Evolutionary conservation across 2,329 filamentous ascomycete genomes (phyloP), one percentile per base, ranked within the genome.

Genomic region (Pseudopyrenochaeta lycopersici): DNA sequence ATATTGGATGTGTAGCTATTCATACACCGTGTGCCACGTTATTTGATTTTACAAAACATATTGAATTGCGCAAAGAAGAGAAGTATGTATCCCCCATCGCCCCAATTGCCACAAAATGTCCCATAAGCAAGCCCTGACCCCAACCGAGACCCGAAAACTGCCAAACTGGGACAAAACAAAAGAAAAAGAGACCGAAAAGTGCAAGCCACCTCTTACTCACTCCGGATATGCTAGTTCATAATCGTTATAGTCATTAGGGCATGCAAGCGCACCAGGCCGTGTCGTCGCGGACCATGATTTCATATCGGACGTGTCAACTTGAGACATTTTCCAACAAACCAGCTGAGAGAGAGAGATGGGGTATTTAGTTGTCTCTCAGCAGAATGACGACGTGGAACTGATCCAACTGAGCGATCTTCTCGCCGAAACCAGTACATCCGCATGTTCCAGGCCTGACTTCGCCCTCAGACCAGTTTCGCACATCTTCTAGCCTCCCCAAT

Each of bases 171-270:
- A 39, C 20, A 54, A 29, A 54, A 52, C 52, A 27, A 46, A 20
- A 53, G 55, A 54, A 52, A 48, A 52, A 45, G 48, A 49, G 52
- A 58, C 49, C 41, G 46, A 59, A 54, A 54, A 59, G 53, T 32
- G 62, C 42, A 57, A 58, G 45, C 48, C 52, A 51, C 51, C 52
- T 64, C 65, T 60, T 58, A 46, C 57, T 58, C 58, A 54, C 68
- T 67, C 64, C 63, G 55, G 60, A 56, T 65, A 74, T 74, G 71
- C 70, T 72, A 54, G 57, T 72, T n/a, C 69, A 58, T 75, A 63
- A 60, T 73, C 70, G 49, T 75, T 56, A 71, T 63, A 65, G 60
- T 73, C 71, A 62, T 74, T 62, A 74, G 15, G 27, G 33, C 51
- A 63, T 69, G 63, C 56, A 63, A 27, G 38, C 45, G 48, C 42